Evolutionary conservation across 257 asterid species (phyloP), one percentile per base, ranked within the genome.

Genomic region (Primulina huaijiensis): DNA sequence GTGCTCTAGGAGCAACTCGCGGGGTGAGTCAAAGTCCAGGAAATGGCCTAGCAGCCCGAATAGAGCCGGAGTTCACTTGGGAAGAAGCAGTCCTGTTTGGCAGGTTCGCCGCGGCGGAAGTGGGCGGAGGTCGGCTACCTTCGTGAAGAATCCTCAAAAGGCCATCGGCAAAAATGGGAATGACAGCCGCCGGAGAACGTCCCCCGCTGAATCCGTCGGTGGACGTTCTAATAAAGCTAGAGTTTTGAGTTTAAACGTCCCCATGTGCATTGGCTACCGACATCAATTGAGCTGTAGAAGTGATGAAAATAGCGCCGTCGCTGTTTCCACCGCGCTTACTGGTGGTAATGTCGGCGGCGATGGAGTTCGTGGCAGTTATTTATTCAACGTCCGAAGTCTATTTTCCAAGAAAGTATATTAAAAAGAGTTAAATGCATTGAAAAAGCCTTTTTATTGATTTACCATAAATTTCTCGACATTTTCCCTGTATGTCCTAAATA

Each of bases 1-100:
- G 50, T 93, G 99, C 75, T 90, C 97, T 12, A 61, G 99, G 79
- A 90, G 99, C n/a, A 93, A 93, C 87, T 93, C 97, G 0, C 78
- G 83, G 0, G 97, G 98, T 1, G 98, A 92, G 23, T 90, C 97
- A 20, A 92, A 92, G 77, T 85, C 94, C 12, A 79, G 89, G 69
- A 93, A 89, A 65, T 80, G 85, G 89, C 95, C 96, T 0, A 79
- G 73, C 53, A 93, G 98, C 72, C 97, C 97, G 3, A 74, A 64
- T 70, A 82, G 98, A 43, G 82, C 53, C 50, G 94, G 98, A 2
- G 94, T 93, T 65, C 92, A 89, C 77, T 68, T 93, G 72, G 98
- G 98, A 3, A 82, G 95, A 38, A 82, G 71, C 79, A 93, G 96
- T 40, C 96, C 97, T 0, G 95, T 93, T 7, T 89, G 97, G 96